phyloP scores from a whole-genome alignment of 257 asterid species.

The Linderniella brevidens region DNA sequence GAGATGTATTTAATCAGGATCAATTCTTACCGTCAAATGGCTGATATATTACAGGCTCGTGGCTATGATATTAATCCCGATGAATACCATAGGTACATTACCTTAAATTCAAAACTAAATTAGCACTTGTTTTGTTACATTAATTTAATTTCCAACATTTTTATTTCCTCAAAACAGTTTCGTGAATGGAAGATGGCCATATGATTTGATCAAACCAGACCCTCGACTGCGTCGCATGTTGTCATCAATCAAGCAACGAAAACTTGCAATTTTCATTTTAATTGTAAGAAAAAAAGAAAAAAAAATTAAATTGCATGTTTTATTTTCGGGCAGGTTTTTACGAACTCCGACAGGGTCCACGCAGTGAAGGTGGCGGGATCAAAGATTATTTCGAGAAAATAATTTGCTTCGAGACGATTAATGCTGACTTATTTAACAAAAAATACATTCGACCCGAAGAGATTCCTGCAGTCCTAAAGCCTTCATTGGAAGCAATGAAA shows the following conservation, averaged over 20 bases:
- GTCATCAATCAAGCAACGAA: constrained; percentile 48
- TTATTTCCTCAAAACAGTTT: constrained; percentile 17
- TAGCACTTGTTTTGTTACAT: neutral
- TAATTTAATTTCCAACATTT: neutral
- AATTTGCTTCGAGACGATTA: constrained; percentile 83
- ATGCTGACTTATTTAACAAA: constrained; percentile 25
- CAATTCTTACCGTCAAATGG: neutral
- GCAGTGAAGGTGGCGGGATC: constrained; percentile 56
- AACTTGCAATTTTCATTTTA: constrained; percentile 25
- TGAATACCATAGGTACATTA: constrained; percentile 65
- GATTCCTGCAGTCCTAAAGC: constrained; percentile 62
- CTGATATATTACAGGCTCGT: constrained; percentile 29
- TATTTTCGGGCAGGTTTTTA: constrained; percentile 37
- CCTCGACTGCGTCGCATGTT: constrained; percentile 32
- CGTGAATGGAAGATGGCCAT: constrained; percentile 88
- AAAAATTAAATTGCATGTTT: neutral
- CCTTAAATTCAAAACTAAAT: neutral
- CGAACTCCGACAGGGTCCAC: constrained; percentile 62
- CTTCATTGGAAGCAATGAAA: constrained; percentile 57
- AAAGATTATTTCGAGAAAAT: constrained; percentile 60
- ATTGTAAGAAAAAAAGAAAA: neutral
- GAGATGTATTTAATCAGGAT: neutral
- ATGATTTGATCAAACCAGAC: constrained; percentile 54
- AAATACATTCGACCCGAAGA: constrained; percentile 29
- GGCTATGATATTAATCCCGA: constrained; percentile 65